Evolutionary conservation across 2,329 filamentous ascomycete species (phyloP), one percentile per base, ranked within the genome.

Genomic region (Alternaria dauci): DNA sequence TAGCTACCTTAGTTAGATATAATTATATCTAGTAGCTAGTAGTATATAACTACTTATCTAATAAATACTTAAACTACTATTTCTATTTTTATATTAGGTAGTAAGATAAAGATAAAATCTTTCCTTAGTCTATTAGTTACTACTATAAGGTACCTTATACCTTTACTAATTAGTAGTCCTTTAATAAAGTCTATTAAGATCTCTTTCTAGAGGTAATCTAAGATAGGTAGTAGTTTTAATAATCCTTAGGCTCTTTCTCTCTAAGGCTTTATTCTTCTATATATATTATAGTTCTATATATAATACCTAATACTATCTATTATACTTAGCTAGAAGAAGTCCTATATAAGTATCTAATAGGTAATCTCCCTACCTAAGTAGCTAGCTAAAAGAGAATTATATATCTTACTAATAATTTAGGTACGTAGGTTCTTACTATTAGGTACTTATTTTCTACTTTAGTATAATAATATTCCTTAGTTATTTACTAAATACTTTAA

Each of bases 101-200:
- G 4, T 23, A 23, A 4, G 20, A 23, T 23, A 23, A 23, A 26
- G 8, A 38, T 41, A 32, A 18, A 25, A 2, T 11, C 38, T 26
- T 54, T 58, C 1, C 23, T 42, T 4, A 54, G 43, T 4, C 18
- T 26, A 23, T 59, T 20, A 8, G 44, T 48, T 8, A 59, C 20
- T 3, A 59, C 50, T 11, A 59, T 42, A 4, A 41, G n/a, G 41
- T 32, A 26, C 2, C 4, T 28, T 4, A 28, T 23, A 16, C 18
- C 32, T 8, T 34, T 20, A 5, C 23, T 28, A 4, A 11, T 6
- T 7, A 43, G 20, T 3, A 55, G 30, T n/a, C 11, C 18, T 23
- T 30, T 18, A 36, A 60, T 42, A 38, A 56, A 61, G 25, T 57
- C 39, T 4, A 57, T 56, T 4, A 41, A 57, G 14, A 56, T 54